A percentile compares a stretch with the other conserved stretches of the same genome.
These are phyloP conservation scores for Ascochyta viciae-villosae DNA, from an alignment of 2,329 filamentous ascomycete species.

Conservation along the genomic window DNA sequence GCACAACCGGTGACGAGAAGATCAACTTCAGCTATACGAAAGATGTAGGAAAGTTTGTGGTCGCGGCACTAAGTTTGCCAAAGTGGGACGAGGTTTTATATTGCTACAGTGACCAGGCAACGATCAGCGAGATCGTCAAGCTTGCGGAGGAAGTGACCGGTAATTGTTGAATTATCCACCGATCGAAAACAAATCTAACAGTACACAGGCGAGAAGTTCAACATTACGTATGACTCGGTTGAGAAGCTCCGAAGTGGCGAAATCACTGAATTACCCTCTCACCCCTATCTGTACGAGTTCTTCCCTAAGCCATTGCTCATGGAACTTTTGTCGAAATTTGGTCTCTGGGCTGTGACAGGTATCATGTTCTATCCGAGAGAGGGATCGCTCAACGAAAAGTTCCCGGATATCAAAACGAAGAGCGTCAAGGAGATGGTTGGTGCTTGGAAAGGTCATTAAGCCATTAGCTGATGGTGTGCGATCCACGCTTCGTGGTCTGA, in stretches of 20 bases:
- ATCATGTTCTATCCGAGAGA: constrained; percentile 12
- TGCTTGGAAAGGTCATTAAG: constrained; percentile 15
- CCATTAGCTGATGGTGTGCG: background rate
- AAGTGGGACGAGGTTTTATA: constrained; percentile 45
- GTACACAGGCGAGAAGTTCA: constrained; percentile 38
- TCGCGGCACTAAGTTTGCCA: constrained; percentile 13
- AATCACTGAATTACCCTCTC: constrained; percentile 27
- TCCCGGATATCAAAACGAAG: constrained; percentile 24
- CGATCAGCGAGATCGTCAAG: constrained; percentile 54
- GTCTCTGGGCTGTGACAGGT: constrained; percentile 18
- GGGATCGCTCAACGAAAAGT: constrained; percentile 24
- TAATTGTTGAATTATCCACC: background rate
- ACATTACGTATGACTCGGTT: constrained; percentile 21
- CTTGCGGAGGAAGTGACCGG: constrained; percentile 51
- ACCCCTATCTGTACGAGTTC: constrained; percentile 16
- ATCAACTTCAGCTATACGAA: constrained; percentile 28
- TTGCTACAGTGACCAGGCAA: constrained; percentile 50
- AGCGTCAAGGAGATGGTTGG: constrained; percentile 21
- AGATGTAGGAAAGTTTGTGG: constrained; percentile 27
- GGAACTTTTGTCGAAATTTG: constrained; percentile 20
- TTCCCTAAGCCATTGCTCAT: constrained; percentile 26
- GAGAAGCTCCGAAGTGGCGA: constrained; percentile 21
- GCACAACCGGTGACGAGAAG: constrained; percentile 19
- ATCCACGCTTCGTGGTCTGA: background rate
- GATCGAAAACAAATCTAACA: background rate